phyloP scores from a whole-genome alignment of 257 asterid species.

The Solanum piurae region DNA sequence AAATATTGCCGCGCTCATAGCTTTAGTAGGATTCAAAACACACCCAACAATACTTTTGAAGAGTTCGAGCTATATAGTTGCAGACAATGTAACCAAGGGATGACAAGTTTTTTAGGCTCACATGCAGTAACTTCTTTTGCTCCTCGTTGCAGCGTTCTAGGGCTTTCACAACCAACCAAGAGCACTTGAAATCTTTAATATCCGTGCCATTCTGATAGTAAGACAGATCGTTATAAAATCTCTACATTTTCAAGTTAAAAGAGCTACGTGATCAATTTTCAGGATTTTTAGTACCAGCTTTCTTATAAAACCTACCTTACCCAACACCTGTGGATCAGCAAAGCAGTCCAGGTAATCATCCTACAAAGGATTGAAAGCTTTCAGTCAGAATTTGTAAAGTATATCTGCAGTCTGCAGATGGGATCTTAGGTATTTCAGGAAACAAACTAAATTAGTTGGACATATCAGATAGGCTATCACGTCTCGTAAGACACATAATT shows the following conservation, averaged over 20 bases:
- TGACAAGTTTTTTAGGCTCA: not conserved
- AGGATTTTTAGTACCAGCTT: not conserved
- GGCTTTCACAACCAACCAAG: conserved; percentile 34
- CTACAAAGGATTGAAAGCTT: conserved; percentile 4
- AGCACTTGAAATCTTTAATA: conserved; percentile 33
- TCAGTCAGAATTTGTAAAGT: not conserved
- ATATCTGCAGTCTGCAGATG: not conserved
- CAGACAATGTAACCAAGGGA: not conserved
- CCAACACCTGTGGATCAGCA: conserved; percentile 31
- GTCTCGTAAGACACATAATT: not conserved
- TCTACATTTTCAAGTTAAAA: not conserved
- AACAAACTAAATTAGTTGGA: not conserved
- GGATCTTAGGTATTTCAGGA: not conserved
- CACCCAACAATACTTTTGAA: not conserved
- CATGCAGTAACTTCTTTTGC: conserved; percentile 18
- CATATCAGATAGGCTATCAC: not conserved
- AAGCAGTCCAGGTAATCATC: conserved; percentile 38
- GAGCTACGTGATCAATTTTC: not conserved
- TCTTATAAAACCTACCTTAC: conserved; percentile 19
- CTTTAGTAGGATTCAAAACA: not conserved
- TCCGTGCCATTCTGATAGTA: conserved; percentile 13
- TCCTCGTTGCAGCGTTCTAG: conserved; percentile 18
- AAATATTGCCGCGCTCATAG: not conserved
- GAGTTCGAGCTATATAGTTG: not conserved
- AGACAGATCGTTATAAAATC: not conserved